Evolutionary conservation across 371 early-diverging fungal genomes (phyloP), one percentile per base, ranked within the genome.

Genomic region (Mortierella sp.): DNA sequence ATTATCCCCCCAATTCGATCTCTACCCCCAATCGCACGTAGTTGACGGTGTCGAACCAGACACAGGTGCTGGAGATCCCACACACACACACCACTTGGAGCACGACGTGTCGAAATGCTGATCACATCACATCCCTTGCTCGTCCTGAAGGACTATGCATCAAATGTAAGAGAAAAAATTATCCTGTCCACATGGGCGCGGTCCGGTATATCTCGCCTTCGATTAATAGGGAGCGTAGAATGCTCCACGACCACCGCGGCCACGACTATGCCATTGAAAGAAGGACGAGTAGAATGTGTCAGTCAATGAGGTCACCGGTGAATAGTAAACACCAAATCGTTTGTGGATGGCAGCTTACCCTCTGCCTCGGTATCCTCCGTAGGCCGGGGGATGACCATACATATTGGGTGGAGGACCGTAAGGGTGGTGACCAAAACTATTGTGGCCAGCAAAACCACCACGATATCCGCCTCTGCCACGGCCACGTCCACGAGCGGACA

Each of bases 401-500:
- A 45, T 45, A n/a, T 58, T 58, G 8, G 53, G 51, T 79, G 81
- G 54, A 56, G 85, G 81, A 8, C 86, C 83, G 63, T 82, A 82
- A 9, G 60, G 59, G 41, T 53, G 63, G 39, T 47, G 34, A 3
- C 55, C 55, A 61, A 8, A 59, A 37, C 49, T 54, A 14, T 58
- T 54, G 9, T 54, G 54, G 13, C 63, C 70, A 17, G 47, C 63
- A 43, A 41, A 41, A 17, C 58, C 59, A 17, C 71, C 63, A 48
- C 63, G 59, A 25, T 58, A 57, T 2, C 54, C 62, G 25, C 62
- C 62, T 40, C 61, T 43, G 43, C 49, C 62, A 46, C 56, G 81
- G 13, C 89, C 91, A 54, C 92, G 83, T 37, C 93, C 93, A 47
- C 94, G 83, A 31, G 82, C 79, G 41, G 83, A 79, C 79, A 95